A percentile compares a stretch with the other conserved stretches of the same genome.
Evolutionary conservation across 371 early-diverging fungal species (phyloP).

Genomic region (Mortierella sp.): DNA sequence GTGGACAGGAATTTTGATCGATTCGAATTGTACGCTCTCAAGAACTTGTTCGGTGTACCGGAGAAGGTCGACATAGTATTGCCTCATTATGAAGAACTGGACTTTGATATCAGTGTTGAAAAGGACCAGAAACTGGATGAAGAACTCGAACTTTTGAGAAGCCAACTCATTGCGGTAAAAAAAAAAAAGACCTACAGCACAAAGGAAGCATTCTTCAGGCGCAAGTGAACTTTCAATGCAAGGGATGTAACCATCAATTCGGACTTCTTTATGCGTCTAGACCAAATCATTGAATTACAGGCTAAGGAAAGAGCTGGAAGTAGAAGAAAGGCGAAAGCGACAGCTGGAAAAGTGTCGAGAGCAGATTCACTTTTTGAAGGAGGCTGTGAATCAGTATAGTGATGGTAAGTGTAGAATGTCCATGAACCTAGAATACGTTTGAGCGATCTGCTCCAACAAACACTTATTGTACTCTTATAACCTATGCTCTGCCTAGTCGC

Average conservation of each 20-base stretch:
- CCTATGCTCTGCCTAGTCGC: constrained; percentile 25
- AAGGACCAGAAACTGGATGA: constrained; percentile 62
- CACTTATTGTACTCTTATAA: no score
- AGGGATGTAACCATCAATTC: not conserved
- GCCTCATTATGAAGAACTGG: constrained; percentile 62
- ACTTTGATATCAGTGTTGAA: constrained; percentile 54
- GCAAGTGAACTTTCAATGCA: no score
- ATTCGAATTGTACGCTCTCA: constrained; percentile 76
- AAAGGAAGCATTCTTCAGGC: not conserved
- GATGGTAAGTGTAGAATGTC: constrained; percentile 29
- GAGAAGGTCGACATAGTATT: constrained; percentile 60
- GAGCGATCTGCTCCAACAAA: no score
- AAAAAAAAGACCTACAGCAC: not conserved
- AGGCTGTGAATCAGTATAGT: constrained; percentile 25
- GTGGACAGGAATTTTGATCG: constrained; percentile 81
- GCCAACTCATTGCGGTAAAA: constrained; percentile 59
- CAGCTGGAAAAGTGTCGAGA: constrained; percentile 37
- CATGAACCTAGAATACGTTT: no score
- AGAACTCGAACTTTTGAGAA: constrained; percentile 59
- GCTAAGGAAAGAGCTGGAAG: constrained; percentile 35
- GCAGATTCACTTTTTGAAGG: constrained; percentile 38
- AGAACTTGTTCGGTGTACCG: constrained; percentile 74
- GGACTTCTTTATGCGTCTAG: constrained; percentile 9
- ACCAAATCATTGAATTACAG: constrained; percentile 45
- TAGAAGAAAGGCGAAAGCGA: constrained; percentile 27